phyloP scores from a whole-genome alignment of 2,329 filamentous ascomycete genomes.

The Trichoderma harzianum region DNA sequence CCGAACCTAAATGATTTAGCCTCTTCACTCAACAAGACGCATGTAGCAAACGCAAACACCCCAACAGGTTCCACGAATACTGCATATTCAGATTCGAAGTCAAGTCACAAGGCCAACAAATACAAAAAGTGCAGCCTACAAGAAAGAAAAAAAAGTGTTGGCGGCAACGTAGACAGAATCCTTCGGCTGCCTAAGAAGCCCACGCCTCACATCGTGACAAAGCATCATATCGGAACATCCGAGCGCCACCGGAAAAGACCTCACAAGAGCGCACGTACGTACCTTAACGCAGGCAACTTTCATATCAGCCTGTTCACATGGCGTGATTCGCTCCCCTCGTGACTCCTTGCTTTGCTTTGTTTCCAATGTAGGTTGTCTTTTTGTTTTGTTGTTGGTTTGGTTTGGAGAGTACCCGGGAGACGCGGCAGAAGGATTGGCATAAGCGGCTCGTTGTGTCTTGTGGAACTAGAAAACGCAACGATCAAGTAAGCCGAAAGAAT shows the following conservation, averaged over 20 bases:
- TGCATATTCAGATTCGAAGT: not conserved
- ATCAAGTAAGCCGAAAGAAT: not conserved
- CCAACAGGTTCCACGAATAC: not conserved
- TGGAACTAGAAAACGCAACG: not conserved
- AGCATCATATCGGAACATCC: not conserved
- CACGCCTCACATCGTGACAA: not conserved
- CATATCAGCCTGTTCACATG: not conserved
- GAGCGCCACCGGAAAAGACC: not conserved
- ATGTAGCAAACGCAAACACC: not conserved
- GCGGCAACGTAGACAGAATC: not conserved
- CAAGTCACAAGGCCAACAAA: not conserved
- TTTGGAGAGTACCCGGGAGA: not conserved
- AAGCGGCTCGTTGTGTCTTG: not conserved
- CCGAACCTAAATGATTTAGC: not conserved
- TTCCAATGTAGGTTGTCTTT: not conserved
- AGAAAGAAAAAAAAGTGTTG: not conserved
- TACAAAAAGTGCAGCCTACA: not conserved
- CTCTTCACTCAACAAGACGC: not conserved
- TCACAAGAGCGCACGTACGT: not conserved
- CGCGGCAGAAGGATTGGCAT: not conserved
- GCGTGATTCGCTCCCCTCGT: not conserved
- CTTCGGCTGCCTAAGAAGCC: not conserved
- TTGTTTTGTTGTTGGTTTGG: not conserved
- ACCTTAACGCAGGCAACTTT: not conserved
- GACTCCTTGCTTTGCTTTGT: not conserved